A percentile compares a stretch with the other conserved stretches of the same genome.
Conservation (phyloP, 768 basidiomycete genomes). For the Suillus plorans region DNA sequence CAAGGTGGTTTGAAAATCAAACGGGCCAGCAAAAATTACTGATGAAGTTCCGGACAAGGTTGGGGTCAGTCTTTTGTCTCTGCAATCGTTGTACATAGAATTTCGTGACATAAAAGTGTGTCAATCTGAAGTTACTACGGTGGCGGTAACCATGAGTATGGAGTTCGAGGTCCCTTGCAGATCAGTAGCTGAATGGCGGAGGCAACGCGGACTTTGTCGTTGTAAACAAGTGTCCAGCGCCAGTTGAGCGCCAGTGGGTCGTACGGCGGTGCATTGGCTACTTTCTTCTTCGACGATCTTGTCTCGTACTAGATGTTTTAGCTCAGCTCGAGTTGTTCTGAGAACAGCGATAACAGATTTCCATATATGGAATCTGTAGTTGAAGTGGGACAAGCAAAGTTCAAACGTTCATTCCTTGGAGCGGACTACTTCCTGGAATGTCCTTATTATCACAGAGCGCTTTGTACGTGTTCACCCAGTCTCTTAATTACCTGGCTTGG, state of each 20-base stretch:
- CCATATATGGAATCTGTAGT: constrained; percentile 32
- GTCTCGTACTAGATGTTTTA: too few species aligned
- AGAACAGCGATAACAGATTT: constrained; percentile 4
- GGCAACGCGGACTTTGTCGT: neutral
- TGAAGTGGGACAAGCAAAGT: constrained; percentile 1
- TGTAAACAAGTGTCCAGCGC: neutral
- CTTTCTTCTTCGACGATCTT: neutral
- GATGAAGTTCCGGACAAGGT: neutral
- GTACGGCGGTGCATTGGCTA: neutral
- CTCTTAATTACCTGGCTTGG: neutral
- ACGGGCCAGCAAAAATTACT: neutral
- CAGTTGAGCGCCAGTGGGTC: neutral
- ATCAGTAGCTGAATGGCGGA: neutral
- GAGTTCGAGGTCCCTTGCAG: neutral
- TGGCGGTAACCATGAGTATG: neutral
- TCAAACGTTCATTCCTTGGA: neutral
- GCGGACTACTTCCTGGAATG: neutral
- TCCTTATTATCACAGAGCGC: neutral
- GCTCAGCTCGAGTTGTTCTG: neutral
- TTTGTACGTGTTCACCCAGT: neutral
- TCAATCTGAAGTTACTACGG: neutral
- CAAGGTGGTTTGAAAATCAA: constrained; percentile 9
- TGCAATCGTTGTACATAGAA: neutral
- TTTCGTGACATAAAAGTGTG: neutral
- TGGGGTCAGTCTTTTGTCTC: neutral